phyloP scores from a whole-genome alignment of 2,329 filamentous ascomycete species.

The Drechslerella dactyloides region DNA sequence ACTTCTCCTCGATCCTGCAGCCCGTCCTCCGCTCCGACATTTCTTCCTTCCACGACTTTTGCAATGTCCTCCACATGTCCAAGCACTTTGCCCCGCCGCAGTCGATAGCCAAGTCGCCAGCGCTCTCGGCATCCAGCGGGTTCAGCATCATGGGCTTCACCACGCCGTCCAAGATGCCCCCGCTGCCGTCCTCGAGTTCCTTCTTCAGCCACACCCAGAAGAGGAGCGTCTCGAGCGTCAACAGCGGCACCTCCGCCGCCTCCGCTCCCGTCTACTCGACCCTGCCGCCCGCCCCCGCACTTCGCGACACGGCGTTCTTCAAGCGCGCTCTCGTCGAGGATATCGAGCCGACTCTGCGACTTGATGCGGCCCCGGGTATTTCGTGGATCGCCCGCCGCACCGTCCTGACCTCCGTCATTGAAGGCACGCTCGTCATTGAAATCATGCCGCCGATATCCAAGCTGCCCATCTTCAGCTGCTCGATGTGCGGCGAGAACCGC shows the following conservation, averaged over 20 bases:
- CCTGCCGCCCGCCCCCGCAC: slow-evolving; percentile 63
- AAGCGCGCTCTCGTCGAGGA: slow-evolving; percentile 88
- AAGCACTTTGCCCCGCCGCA: slow-evolving; percentile 65
- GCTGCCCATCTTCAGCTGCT: slow-evolving; percentile 69
- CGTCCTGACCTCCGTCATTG: slow-evolving; percentile 80
- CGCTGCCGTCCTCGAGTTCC: slow-evolving; percentile 50
- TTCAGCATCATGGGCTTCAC: slow-evolving; percentile 65
- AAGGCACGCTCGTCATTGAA: slow-evolving; percentile 87
- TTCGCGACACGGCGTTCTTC: slow-evolving; percentile 93
- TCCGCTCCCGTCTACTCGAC: slow-evolving; percentile 58
- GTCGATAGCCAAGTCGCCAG: slow-evolving; percentile 67
- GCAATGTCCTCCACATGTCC: slow-evolving; percentile 73
- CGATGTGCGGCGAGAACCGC: slow-evolving; percentile 84
- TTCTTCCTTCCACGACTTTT: slow-evolving; percentile 82
- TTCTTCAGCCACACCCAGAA: slow-evolving; percentile 56
- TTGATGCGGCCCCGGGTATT: slow-evolving; percentile 86
- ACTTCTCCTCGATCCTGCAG: slow-evolving; percentile 81
- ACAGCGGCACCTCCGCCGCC: slow-evolving; percentile 64
- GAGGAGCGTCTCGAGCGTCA: slow-evolving; percentile 67
- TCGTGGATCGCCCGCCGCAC: slow-evolving; percentile 91
- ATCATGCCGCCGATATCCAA: slow-evolving; percentile 71
- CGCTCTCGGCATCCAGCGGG: slow-evolving; percentile 71
- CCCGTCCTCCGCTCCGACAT: slow-evolving; percentile 84
- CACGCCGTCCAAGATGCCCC: slow-evolving; percentile 57
- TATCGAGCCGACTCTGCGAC: slow-evolving; percentile 87